Percentiles rank a stretch among this genome's conserved stretches.
Evolutionary conservation across 768 basidiomycete species (phyloP).

Genomic region (Rickenella mellea): DNA sequence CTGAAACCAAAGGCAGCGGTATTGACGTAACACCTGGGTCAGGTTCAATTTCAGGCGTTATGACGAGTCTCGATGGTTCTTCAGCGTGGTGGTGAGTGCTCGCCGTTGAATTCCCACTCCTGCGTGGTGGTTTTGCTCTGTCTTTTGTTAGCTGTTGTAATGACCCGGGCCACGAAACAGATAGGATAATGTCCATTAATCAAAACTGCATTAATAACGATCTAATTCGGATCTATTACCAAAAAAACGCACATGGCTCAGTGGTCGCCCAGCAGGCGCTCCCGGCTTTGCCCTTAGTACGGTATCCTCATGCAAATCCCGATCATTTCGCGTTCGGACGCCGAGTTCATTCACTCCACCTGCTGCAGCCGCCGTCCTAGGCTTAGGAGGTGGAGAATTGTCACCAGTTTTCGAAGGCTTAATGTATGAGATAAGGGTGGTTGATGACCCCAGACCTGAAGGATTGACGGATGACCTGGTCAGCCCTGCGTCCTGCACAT

Average conservation of each 20-base stretch:
- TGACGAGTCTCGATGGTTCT: neutral
- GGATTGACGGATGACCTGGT: too few species aligned
- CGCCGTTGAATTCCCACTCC: slow-evolving; percentile 44
- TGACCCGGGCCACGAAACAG: slow-evolving; percentile 5
- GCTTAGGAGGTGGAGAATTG: slow-evolving; percentile 16
- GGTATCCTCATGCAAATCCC: slow-evolving; percentile 10
- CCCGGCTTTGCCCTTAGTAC: slow-evolving; percentile 10
- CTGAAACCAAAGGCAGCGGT: too few species aligned
- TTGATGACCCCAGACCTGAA: slow-evolving; percentile 60
- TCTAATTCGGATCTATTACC: slow-evolving; percentile 39
- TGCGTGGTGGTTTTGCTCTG: slow-evolving; percentile 60
- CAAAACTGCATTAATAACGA: slow-evolving; percentile 11
- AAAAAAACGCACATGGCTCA: slow-evolving; percentile 83
- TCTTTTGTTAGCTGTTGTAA: slow-evolving; percentile 61
- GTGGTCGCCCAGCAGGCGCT: slow-evolving; percentile 47
- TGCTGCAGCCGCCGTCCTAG: slow-evolving; percentile 6
- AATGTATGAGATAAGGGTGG: slow-evolving; percentile 64
- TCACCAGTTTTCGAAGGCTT: slow-evolving; percentile 41
- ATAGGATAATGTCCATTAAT: slow-evolving; percentile 1
- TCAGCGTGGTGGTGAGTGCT: neutral
- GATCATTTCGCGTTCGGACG: slow-evolving; percentile 17
- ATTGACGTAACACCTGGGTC: too few species aligned
- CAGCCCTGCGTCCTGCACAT: too few species aligned
- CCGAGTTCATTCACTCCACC: slow-evolving; percentile 30
- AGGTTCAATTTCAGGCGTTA: neutral